phyloP scores from a whole-genome alignment of 1,284 basidiomycete species.

The Sanghuangporus weigelae region DNA sequence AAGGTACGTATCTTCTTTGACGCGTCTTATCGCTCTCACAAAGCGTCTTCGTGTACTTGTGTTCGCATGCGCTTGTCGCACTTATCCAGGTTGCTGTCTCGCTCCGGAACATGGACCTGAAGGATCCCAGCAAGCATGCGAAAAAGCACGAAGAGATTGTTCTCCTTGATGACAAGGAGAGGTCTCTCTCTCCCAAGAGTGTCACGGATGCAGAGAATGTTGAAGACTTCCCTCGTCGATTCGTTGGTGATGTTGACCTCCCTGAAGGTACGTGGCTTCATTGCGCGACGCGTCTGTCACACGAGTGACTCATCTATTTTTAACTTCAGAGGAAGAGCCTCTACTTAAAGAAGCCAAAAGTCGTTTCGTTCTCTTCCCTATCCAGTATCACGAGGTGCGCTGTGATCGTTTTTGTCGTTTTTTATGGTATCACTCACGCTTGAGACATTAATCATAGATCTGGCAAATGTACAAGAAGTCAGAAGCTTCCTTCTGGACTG shows the following conservation, averaged over 20 bases:
- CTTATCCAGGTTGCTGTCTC: slow-evolving; percentile 12
- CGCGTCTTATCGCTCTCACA: slow-evolving; percentile 1
- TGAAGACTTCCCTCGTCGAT: slow-evolving; percentile 19
- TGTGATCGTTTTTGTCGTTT: background rate
- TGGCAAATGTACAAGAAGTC: slow-evolving; percentile 98
- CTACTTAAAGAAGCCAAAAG: slow-evolving; percentile 75
- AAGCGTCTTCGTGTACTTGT: background rate
- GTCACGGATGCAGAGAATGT: slow-evolving; percentile 27
- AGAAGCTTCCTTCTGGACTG: slow-evolving; percentile 94
- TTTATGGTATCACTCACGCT: slow-evolving; percentile 15
- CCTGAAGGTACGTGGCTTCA: slow-evolving; percentile 21
- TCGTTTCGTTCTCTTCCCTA: slow-evolving; percentile 91
- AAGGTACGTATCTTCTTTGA: slow-evolving; percentile 10
- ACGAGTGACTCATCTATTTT: background rate
- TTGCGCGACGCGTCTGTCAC: background rate
- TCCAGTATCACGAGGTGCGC: slow-evolving; percentile 85
- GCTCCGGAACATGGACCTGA: slow-evolving; percentile 15
- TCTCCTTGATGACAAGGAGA: slow-evolving; percentile 13
- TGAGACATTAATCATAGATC: slow-evolving; percentile 48
- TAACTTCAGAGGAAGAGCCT: slow-evolving; percentile 63
- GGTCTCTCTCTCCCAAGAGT: slow-evolving; percentile 19
- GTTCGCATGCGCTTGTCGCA: background rate
- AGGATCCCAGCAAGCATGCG: slow-evolving; percentile 13
- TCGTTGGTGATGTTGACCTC: slow-evolving; percentile 25
- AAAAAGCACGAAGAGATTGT: slow-evolving; percentile 4